Conservation (phyloP, 768 basidiomycete genomes). For the Boletus insuetus region DNA sequence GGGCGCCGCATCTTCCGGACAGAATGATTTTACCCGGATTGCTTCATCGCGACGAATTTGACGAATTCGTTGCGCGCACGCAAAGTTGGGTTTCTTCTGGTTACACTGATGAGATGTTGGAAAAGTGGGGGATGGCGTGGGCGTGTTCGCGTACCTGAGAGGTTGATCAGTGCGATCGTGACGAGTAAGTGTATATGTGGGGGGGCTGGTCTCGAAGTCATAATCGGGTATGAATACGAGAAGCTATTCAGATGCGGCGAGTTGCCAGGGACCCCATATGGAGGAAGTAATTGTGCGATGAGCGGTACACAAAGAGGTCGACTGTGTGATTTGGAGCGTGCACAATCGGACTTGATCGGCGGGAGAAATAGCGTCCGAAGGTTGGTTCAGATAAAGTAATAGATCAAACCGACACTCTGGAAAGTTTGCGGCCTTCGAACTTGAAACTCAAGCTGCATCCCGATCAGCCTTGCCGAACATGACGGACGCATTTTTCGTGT, state of each 20-base stretch:
- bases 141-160: constrained; percentile 14
- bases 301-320: constrained; percentile 7
- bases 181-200: not conserved
- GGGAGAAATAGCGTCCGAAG: constrained; percentile 29
- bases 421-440: constrained; percentile 31
- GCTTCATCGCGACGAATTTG: not conserved
- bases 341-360: constrained; percentile 35
- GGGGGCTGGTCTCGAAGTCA: not conserved
- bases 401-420: constrained; percentile 26
- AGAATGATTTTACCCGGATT: constrained; percentile 7
- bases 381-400: constrained; percentile 28
- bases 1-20: constrained; percentile 6
- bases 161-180: constrained; percentile 6
- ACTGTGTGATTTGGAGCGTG: constrained; percentile 18
- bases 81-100: not conserved
- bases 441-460: constrained; percentile 32
- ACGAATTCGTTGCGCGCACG: not conserved
- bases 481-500: constrained; percentile 25
- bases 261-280: constrained; percentile 13
- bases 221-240: constrained; percentile 6
- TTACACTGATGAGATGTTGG: constrained; percentile 2
- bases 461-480: constrained; percentile 31
- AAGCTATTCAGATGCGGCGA: constrained; percentile 10
- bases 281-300: constrained; percentile 9
- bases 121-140: not conserved